A percentile compares a stretch with the other conserved stretches of the same genome.
These are phyloP conservation scores for Ceratocystis albifundus DNA, from an alignment of 2,329 filamentous ascomycete species.

Conservation along the genomic window DNA sequence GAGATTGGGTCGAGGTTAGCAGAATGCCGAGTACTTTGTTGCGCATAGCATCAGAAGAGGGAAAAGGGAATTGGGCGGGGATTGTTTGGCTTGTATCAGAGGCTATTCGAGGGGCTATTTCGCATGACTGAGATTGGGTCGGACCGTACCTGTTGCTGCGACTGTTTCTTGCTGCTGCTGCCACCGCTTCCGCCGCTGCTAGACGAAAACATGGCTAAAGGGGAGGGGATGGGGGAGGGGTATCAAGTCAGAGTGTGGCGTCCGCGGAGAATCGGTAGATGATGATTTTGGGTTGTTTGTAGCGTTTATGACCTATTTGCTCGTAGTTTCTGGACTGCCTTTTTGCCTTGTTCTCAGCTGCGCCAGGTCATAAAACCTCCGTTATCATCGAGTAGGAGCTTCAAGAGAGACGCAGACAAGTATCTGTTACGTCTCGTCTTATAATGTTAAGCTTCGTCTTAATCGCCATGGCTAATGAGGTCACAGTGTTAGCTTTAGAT, in stretches of 20 bases:
- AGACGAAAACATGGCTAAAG: slow-evolving; percentile 49
- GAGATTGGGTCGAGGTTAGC: background rate
- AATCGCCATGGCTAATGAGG: background rate
- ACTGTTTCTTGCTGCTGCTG: slow-evolving; percentile 48
- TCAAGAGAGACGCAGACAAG: too few species aligned
- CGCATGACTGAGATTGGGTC: slow-evolving; percentile 13
- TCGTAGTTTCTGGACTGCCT: too few species aligned
- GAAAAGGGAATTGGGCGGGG: background rate
- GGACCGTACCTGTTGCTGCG: slow-evolving; percentile 54
- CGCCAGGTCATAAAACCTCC: too few species aligned
- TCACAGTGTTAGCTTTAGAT: slow-evolving; percentile 13
- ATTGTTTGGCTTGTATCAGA: background rate
- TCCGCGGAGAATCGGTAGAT: too few species aligned
- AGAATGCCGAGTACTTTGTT: background rate
- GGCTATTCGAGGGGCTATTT: slow-evolving; percentile 3
- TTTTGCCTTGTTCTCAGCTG: too few species aligned
- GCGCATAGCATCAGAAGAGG: background rate
- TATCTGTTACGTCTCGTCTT: background rate
- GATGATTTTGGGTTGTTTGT: too few species aligned
- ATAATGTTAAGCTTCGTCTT: background rate
- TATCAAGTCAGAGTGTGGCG: background rate
- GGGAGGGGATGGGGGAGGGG: background rate
- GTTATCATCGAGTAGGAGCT: too few species aligned
- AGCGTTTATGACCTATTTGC: too few species aligned
- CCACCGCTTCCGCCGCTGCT: slow-evolving; percentile 46